Percentiles rank a stretch among this genome's conserved stretches.
These are phyloP conservation scores for Alternaria ventricosa DNA, from an alignment of 2,329 filamentous ascomycete genomes.

Conservation along the genomic window DNA sequence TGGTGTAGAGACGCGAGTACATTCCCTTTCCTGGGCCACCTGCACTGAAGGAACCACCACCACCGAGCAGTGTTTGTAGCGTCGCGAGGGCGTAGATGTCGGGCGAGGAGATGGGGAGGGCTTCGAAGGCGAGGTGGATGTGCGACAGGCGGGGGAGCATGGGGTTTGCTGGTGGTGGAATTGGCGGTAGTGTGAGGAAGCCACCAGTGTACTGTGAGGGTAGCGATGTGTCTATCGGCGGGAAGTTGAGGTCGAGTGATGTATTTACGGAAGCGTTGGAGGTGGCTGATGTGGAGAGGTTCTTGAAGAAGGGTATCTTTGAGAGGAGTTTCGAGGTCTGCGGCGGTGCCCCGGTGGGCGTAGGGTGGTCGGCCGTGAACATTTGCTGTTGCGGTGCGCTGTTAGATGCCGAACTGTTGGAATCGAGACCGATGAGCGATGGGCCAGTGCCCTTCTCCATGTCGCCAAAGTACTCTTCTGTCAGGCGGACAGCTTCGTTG, in stretches of 20 bases:
- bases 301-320: constrained; percentile 89
- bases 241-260: constrained; percentile 56
- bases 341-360: constrained; percentile 49
- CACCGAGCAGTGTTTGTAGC: constrained; percentile 92
- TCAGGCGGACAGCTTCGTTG: constrained; percentile 75
- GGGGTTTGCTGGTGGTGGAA: constrained; percentile 79
- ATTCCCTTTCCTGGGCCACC: constrained; percentile 98
- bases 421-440: constrained; percentile 44
- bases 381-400: constrained; percentile 54
- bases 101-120: constrained; percentile 83
- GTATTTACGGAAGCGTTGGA: constrained; percentile 62
- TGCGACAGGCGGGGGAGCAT: constrained; percentile 83
- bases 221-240: constrained; percentile 63
- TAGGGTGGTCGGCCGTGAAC: constrained; percentile 46
- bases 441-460: constrained; percentile 69
- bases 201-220: constrained; percentile 91
- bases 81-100: constrained; percentile 98
- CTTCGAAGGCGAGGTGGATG: constrained; percentile 95
- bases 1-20: constrained; percentile 97
- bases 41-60: constrained; percentile 94
- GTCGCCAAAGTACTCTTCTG: constrained; percentile 88
- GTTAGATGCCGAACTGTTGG: constrained; percentile 21
- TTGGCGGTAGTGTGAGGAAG: constrained; percentile 82
- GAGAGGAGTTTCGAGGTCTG: constrained; percentile 74
- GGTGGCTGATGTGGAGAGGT: constrained; percentile 76